Percentiles rank a stretch among this genome's conserved stretches.
Conservation (phyloP, 2,329 filamentous ascomycete genomes). For the Orbilia blumenaviensis region DNA sequence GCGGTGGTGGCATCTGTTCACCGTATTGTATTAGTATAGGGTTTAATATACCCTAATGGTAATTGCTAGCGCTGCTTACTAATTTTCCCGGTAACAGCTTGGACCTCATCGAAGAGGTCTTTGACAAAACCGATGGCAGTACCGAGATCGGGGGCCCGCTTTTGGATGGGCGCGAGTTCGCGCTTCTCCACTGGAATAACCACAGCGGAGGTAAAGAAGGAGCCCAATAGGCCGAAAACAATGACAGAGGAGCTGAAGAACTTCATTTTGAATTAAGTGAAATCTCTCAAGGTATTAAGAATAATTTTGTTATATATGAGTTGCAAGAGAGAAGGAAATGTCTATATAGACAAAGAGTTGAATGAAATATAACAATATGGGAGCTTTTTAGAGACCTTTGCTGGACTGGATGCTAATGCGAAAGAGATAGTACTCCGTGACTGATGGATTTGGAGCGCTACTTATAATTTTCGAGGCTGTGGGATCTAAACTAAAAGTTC, state of each 20-base stretch:
- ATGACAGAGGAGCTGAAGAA: slow-evolving; percentile 43
- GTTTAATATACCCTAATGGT: not conserved
- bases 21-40: slow-evolving; percentile 2
- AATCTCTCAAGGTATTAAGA: too few species aligned
- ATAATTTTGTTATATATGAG: not conserved
- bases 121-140: slow-evolving; percentile 6
- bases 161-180: not conserved
- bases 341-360: not conserved
- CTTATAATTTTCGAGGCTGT: too few species aligned
- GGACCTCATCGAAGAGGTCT: not conserved
- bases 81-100: slow-evolving; percentile 15
- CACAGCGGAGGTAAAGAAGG: slow-evolving; percentile 18
- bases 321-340: slow-evolving; percentile 15
- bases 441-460: not conserved
- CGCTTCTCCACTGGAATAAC: slow-evolving; percentile 10
- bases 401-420: slow-evolving; percentile 26
- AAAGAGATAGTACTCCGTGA: not conserved
- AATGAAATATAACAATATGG: not conserved
- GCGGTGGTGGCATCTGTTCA: slow-evolving; percentile 27
- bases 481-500: too few species aligned
- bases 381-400: not conserved
- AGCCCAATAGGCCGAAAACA: slow-evolving; percentile 32
- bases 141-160: not conserved
- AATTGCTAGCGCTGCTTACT: not conserved
- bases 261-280: slow-evolving; percentile 36